Base-by-base conservation (phyloP, 257 asterid species). In the Salvia hispanica region DNA sequence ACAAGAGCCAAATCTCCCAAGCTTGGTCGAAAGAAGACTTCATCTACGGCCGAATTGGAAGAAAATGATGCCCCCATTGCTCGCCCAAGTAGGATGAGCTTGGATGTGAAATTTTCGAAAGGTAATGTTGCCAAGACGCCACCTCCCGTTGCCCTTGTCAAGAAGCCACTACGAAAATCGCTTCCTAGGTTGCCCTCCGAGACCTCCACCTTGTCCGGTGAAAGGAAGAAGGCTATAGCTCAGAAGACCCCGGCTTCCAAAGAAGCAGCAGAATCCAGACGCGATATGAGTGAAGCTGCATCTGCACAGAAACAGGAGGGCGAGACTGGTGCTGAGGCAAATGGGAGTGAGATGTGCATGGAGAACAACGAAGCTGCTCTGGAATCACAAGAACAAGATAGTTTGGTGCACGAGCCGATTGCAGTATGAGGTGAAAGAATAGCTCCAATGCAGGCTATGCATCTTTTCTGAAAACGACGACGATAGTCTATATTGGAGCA, bases 1-100 rank as follows among this genome's bases (percentile, higher is more conserved):
- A 89, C 95, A 63, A 76, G 96, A 78, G 86, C 96, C 55, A 89
- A 87, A 72, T 89, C 96, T 73, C 96, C 96, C 43, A 89, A 89
- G 81, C 96, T 89, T 43, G 96, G 96, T 37, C 87, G 96, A 58
- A 86, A 77, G 76, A 89, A 89, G 87, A 71, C 72, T 73, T 76
- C 88, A 48, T 53, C 87, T 58, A 51, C 80, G 52, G 80, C 74
- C 13, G 85, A 78, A 9, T 65, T 84, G 9, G 90, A 79, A 71
- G 96, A 81, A 79, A 79, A 76, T 25, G 78, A 78, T n/a, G 72
- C 79, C 55, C 56, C 64, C 64, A 79, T 36, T 65, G 74, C 66
- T 10, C 88, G 76, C 46, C 83, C 83, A 3, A 56, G 71, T 66
- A 82, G 96, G 84, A 76, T 89, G 76, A 89, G 96, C 81, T 76